These are phyloP conservation scores for Thielaviopsis punctulata DNA, from an alignment of 2,329 filamentous ascomycete genomes.

Conservation along the genomic window DNA sequence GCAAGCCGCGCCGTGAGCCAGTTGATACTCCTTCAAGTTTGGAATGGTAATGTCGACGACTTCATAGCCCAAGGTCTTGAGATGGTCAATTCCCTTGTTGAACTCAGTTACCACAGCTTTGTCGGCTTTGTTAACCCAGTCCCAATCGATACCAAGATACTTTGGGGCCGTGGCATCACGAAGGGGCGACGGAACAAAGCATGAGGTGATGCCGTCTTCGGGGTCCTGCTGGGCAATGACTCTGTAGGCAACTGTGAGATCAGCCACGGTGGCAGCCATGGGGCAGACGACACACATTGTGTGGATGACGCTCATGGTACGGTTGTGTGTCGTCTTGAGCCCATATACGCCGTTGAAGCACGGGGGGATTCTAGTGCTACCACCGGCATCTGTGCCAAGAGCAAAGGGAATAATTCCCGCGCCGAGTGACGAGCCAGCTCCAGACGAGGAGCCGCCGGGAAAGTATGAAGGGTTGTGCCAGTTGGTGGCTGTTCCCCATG, in stretches of 20 bases:
- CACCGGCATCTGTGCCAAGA: slow-evolving; percentile 60
- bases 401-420: slow-evolving; percentile 59
- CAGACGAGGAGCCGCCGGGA: slow-evolving; percentile 65
- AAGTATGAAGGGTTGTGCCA: slow-evolving; percentile 64
- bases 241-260: slow-evolving; percentile 69
- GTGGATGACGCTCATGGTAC: slow-evolving; percentile 39
- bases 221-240: slow-evolving; percentile 60
- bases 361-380: slow-evolving; percentile 56
- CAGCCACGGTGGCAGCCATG: slow-evolving; percentile 56
- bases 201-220: slow-evolving; percentile 37
- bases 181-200: slow-evolving; percentile 43
- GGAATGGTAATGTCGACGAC: slow-evolving; percentile 48
- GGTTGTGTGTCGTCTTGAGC: slow-evolving; percentile 61
- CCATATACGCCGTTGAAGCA: slow-evolving; percentile 68
- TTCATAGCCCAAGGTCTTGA: slow-evolving; percentile 31
- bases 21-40: slow-evolving; percentile 50
- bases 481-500: slow-evolving; percentile 57
- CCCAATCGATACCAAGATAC: slow-evolving; percentile 53
- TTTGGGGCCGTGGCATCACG: slow-evolving; percentile 29
- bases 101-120: slow-evolving; percentile 44
- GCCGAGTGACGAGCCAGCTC: slow-evolving; percentile 52
- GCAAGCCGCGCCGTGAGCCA: slow-evolving; percentile 63
- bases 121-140: slow-evolving; percentile 33
- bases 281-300: slow-evolving; percentile 52
- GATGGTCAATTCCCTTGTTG: slow-evolving; percentile 41